Evolutionary conservation across 371 early-diverging fungal species (phyloP), one percentile per base, ranked within the genome.

Genomic region (Entomophthora muscae): DNA sequence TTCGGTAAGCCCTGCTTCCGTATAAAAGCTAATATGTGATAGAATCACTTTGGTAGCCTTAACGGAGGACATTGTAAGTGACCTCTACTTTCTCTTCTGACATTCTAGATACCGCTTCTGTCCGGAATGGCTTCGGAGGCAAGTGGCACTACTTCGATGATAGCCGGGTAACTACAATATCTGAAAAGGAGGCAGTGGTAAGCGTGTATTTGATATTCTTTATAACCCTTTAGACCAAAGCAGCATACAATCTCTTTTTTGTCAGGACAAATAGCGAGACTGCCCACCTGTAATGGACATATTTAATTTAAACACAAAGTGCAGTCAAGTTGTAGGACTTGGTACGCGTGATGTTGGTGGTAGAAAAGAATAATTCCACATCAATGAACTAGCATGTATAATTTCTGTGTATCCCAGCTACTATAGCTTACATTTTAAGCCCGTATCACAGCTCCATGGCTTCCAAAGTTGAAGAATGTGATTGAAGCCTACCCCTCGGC

Each of bases 81-180:
- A 26, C 26, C 2, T 29, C 0, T 21, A n/a, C 22, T 29, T 22
- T 30, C 52, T 29, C 52, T 58, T 32, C 21, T 27, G 32, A 59
- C n/a, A n/a, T 51, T 24, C 13, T 67, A 75, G 75, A 97, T 66
- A 97, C 95, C 21, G 94, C 96, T 0, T 83, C 81, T 68, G 91
- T 95, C 1, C 76, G 85, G 42, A 86, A 87, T 66, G 83, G 83
- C 1, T 76, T 84, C 63, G 78, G 82, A 12, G 77, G 79, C 24
- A 79, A 86, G 69, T 97, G 98, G 98, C 87, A 84, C 70, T 81
- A 85, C 63, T 93, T 93, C 77, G 93, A 96, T 71, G 98, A 97
- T 72, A 83, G 92, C 26, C 73, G 90, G 17, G 85, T 93, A 17
- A 81, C 85, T 0, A 75, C 75, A 0, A 81, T 82, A 32, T 78